These are phyloP conservation scores for Talaromyces rugulosus DNA, from an alignment of 2,329 filamentous ascomycete species.

Conservation along the genomic window DNA sequence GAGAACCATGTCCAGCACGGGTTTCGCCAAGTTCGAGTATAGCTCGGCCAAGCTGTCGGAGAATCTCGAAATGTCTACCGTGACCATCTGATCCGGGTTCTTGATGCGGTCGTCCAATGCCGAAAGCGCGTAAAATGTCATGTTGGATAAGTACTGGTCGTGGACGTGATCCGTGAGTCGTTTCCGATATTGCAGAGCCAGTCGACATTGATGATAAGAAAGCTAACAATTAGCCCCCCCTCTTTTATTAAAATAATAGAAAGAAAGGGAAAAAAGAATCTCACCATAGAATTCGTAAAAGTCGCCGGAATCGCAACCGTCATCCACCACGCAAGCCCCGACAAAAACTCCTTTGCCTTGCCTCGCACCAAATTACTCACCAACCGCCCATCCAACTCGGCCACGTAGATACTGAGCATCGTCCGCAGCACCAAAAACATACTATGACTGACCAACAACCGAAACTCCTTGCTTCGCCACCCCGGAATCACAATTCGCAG, in stretches of 20 bases:
- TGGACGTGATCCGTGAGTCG: constrained; percentile 93
- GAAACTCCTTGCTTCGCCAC: constrained; percentile 81
- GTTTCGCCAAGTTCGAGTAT: constrained; percentile 95
- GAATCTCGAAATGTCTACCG: constrained; percentile 94
- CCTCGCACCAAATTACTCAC: constrained; percentile 91
- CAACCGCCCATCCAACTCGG: constrained; percentile 88
- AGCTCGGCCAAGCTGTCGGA: constrained; percentile 91
- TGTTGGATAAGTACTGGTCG: constrained; percentile 90
- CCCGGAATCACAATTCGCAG: constrained; percentile 85
- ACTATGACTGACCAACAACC: constrained; percentile 83
- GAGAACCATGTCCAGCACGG: constrained; percentile 89
- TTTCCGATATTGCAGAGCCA: constrained; percentile 88
- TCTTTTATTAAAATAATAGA: neutral
- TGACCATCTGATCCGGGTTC: constrained; percentile 96
- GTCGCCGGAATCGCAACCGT: constrained; percentile 90
- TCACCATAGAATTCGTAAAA: constrained; percentile 97
- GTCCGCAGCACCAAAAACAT: constrained; percentile 89
- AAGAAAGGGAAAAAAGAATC: constrained; percentile 23
- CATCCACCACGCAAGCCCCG: constrained; percentile 97
- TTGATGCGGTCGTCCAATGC: constrained; percentile 96
- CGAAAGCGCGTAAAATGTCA: constrained; percentile 96
- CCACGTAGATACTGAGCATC: constrained; percentile 90
- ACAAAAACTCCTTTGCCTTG: constrained; percentile 83
- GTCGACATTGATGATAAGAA: constrained; percentile 92
- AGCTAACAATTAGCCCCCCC: constrained; percentile 52